phyloP scores from a whole-genome alignment of 139 green algal genomes.

The Auxenochlorella protothecoides region DNA sequence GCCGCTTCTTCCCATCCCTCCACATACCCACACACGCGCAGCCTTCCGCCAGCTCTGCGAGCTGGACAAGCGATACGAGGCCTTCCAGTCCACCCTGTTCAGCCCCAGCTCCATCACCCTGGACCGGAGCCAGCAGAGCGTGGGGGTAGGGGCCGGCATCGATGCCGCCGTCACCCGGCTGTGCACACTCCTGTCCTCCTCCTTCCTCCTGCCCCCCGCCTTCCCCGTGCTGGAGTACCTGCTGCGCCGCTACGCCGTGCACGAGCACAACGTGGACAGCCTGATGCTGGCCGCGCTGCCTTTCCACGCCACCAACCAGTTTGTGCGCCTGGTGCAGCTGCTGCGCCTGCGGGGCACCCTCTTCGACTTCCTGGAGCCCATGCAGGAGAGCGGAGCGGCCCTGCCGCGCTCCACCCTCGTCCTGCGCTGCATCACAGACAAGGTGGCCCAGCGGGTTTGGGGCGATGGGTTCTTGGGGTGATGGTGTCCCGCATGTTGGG shows the following conservation, averaged over 20 bases:
- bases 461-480: too few species aligned
- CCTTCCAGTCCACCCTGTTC: conserved; percentile 64
- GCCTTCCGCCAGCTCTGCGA: conserved; percentile 61
- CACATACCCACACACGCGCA: conserved; percentile 18
- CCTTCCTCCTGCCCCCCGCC: conserved; percentile 57
- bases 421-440: conserved; percentile 51
- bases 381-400: conserved; percentile 53
- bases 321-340: conserved; percentile 74
- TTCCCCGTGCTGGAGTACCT: conserved; percentile 81
- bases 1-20: too few species aligned
- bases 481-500: neutral
- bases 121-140: conserved; percentile 49
- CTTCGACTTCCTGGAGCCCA: conserved; percentile 56
- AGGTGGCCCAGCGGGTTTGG: neutral
- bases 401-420: conserved; percentile 53
- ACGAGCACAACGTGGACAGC: conserved; percentile 70
- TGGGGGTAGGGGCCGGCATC: conserved; percentile 37
- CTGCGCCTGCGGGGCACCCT: conserved; percentile 40
- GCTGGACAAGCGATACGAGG: conserved; percentile 52
- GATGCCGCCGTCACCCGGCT: conserved; percentile 49
- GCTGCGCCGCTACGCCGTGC: conserved; percentile 62
- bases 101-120: conserved; percentile 24
- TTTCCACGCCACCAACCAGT: conserved; percentile 82
- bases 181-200: conserved; percentile 53
- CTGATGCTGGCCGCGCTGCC: conserved; percentile 63